A percentile compares a stretch with the other conserved stretches of the same genome.
Conservation (phyloP, 2,329 filamentous ascomycete species). For the Cytospora paraplurivora region DNA sequence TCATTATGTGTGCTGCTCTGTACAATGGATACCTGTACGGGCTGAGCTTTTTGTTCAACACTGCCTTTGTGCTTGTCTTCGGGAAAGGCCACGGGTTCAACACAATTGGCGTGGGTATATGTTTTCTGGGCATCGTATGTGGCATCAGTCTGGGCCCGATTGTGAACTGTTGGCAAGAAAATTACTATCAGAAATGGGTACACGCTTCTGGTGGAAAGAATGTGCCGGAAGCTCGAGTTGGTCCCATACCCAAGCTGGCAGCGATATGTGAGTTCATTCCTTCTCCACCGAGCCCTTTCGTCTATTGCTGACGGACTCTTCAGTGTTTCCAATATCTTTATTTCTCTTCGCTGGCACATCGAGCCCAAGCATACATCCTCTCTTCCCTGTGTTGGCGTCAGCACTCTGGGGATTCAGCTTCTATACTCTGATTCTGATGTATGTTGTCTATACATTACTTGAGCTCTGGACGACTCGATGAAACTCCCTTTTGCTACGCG, state of each 20-base stretch:
- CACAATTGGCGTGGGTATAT: conserved; percentile 43
- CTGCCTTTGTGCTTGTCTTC: conserved; percentile 52
- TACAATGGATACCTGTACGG: conserved; percentile 54
- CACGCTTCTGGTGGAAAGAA: conserved; percentile 37
- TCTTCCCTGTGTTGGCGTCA: conserved; percentile 52
- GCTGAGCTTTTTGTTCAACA: conserved; percentile 52
- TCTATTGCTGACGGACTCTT: background rate
- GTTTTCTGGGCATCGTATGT: conserved; percentile 39
- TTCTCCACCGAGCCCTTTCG: background rate
- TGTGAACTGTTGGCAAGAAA: conserved; percentile 48
- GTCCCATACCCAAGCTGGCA: conserved; percentile 42
- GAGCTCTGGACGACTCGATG: too few relatives aligned
- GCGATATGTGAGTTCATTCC: conserved; percentile 37
- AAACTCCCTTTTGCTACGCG: background rate
- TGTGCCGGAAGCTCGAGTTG: conserved; percentile 46
- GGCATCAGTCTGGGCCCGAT: conserved; percentile 40
- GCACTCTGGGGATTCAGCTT: conserved; percentile 54
- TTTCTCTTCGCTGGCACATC: conserved; percentile 43
- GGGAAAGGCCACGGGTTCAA: conserved; percentile 46
- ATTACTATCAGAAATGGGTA: conserved; percentile 42
- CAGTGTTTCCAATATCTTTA: conserved; percentile 37
- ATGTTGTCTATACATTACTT: background rate
- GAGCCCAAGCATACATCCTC: conserved; percentile 38
- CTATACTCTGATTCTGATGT: conserved; percentile 51
- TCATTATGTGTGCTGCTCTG: conserved; percentile 49